Evolutionary conservation across 306 rosid species (phyloP), one percentile per base, ranked within the genome.

Genomic region (Begonia fuchsioides): DNA sequence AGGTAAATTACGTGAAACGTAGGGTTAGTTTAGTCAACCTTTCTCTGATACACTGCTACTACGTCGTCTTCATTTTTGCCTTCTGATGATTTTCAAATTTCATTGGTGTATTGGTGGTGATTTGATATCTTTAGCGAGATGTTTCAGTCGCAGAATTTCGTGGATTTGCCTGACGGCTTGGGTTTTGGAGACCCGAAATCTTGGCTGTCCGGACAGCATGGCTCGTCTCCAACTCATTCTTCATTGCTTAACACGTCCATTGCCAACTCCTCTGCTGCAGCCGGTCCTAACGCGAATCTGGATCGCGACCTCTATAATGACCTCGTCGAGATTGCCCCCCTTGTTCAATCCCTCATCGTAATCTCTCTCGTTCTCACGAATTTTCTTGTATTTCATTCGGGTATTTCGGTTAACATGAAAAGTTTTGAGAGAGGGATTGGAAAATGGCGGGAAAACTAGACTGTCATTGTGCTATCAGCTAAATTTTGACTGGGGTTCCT

Each of bases 271-370:
- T 2, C 72, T 50, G 17, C 56, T 19, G 12, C 73, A 39, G 43
- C 64, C 8, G 71, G 60, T 8, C 47, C 72, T 44, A 74, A 67
- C 55, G 32, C 71, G 49, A 82, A 74, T 64, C 58, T 92, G 57
- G 87, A 79, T 78, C 94, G 83, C 39, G 96, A 32, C 51, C 94
- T 90, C 58, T 90, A 63, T 78, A 72, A 90, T 3, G 87, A 90
- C 76, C 92, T 90, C 32, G 92, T 85, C 44, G 79, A 77, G 64
- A 84, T 90, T 54, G 92, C 83, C 38, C 94, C 93, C 39, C 94
- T 88, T 17, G 88, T 83, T 60, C 88, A 88, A 56, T 83, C 95
- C 40, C 93, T 88, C 71, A 88, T 81, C 60, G 80, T 85, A 76
- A 76, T 49, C 51, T 45, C 51, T 26, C 15, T n/a, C 32, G 48